Evolutionary conservation across 2,329 filamentous ascomycete genomes (phyloP).

Genomic region (Colletotrichum eremochloae): DNA sequence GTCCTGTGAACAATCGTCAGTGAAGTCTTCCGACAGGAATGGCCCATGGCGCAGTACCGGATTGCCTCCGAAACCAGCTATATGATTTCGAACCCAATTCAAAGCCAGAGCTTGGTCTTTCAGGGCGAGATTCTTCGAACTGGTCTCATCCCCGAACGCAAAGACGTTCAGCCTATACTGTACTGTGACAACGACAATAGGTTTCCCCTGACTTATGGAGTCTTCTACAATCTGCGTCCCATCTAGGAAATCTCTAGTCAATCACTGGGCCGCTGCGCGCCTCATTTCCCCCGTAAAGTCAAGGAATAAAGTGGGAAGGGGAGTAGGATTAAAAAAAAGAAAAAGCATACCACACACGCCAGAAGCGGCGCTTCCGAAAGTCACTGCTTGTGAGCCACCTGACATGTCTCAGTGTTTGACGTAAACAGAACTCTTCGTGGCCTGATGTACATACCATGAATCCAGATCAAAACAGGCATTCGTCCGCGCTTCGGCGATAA

Average conservation of each 20-base stretch:
- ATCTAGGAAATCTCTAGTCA: constrained; percentile 45
- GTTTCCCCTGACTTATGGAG: constrained; percentile 48
- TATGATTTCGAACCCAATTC: constrained; percentile 48
- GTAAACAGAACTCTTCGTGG: neutral
- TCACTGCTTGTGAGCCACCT: constrained; percentile 59
- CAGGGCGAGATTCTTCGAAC: constrained; percentile 53
- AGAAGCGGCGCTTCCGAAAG: constrained; percentile 57
- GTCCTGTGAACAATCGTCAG: constrained; percentile 43
- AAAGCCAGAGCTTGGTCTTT: constrained; percentile 52
- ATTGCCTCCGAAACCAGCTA: constrained; percentile 48
- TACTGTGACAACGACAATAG: constrained; percentile 43
- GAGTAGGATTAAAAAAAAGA: neutral
- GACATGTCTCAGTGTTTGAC: neutral
- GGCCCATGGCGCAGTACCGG: constrained; percentile 35
- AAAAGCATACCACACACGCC: constrained; percentile 55
- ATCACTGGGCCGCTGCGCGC: neutral
- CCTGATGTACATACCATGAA: constrained; percentile 53
- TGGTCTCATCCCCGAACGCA: constrained; percentile 57
- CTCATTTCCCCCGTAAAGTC: neutral
- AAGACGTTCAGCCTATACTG: constrained; percentile 50
- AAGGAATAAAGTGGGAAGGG: neutral
- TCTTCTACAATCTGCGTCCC: constrained; percentile 52
- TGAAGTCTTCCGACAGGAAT: no score
- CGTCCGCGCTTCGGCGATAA: neutral
- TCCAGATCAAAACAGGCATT: constrained; percentile 60